phyloP scores from a whole-genome alignment of 1,284 basidiomycete genomes.

The Heliocybe sulcata region DNA sequence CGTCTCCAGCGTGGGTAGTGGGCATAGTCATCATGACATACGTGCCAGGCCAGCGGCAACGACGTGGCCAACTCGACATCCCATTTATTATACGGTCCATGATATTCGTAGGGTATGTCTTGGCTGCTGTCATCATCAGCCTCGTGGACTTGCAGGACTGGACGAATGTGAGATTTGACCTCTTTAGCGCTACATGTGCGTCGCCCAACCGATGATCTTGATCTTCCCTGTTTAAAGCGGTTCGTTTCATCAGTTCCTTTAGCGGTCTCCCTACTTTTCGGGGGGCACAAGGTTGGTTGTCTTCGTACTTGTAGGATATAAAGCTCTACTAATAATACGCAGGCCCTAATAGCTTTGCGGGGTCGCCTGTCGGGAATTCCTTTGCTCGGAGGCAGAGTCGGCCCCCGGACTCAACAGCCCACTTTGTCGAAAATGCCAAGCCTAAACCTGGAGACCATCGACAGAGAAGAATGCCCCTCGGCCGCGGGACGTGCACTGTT shows the following conservation, averaged over 20 bases:
- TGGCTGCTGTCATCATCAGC: neutral
- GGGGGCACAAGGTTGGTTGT: neutral
- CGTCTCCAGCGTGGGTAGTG: neutral
- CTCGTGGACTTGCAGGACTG: neutral
- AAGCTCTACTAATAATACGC: too few relatives aligned
- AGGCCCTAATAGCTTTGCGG: too few relatives aligned
- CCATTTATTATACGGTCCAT: neutral
- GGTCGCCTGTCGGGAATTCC: too few relatives aligned
- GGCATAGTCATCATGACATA: neutral
- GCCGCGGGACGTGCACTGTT: neutral
- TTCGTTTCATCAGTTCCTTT: neutral
- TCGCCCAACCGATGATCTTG: neutral
- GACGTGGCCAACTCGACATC: neutral
- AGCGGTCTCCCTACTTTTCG: neutral
- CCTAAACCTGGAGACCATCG: neutral
- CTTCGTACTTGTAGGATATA: too few relatives aligned
- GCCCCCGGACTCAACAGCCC: neutral
- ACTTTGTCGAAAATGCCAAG: neutral
- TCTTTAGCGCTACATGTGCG: neutral
- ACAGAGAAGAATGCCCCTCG: neutral
- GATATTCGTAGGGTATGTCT: neutral
- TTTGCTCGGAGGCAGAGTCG: neutral
- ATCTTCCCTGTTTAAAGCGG: too few relatives aligned
- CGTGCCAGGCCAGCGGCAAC: neutral
- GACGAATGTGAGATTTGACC: neutral